Base-by-base conservation (phyloP, 1,284 basidiomycete genomes). In the Volvariella surrecta region DNA sequence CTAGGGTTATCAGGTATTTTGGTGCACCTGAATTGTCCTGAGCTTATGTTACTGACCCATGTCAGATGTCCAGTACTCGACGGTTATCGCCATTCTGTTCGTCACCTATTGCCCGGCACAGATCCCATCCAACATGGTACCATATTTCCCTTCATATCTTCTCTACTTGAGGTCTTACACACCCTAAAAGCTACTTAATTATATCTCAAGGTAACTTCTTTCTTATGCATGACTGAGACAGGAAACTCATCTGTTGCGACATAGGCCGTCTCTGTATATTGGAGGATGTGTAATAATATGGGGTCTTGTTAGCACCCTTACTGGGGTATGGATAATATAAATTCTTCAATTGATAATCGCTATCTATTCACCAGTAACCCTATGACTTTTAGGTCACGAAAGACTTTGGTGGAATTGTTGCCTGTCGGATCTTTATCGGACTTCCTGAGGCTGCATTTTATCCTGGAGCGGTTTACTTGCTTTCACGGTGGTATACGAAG, bases 371-470 rank as follows among this genome's bases (percentile, higher is more conserved):
- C 19, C 13, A 30, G 34, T 6, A 11, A 11, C 11, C 11, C 24
- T 6, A 28, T 11, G 24, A 28, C 16, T 37, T 41, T 3, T 42
- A 81, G 78, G 56, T 75, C 4, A 76, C 79, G 0, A 64, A 66
- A 20, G 73, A 70, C 50, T 79, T 74, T 44, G 60, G 62, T 20
- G 76, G 77, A 2, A 76, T 83, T 30, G 43, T 80, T n/a, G 61
- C 65, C 0, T 79, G 76, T 45, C 71, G 79, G 13, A 54, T 82
- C 10, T 79, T 78, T 52, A 73, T 82, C 42, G 79, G 79, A 7
- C 50, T 83, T 9, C 78, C 79, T 2, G 80, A 83, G 68, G 70
- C 79, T 10, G 75, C 77, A 2, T 82, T 82, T 52, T 81, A 78
- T 53, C 79, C 79, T 13, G 79, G 78, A 15, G 68, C 74, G 1